Evolutionary conservation across 192 early-diverging fungal species (phyloP), one percentile per base, ranked within the genome.

Genomic region (Pecoramyces ruminantium): DNA sequence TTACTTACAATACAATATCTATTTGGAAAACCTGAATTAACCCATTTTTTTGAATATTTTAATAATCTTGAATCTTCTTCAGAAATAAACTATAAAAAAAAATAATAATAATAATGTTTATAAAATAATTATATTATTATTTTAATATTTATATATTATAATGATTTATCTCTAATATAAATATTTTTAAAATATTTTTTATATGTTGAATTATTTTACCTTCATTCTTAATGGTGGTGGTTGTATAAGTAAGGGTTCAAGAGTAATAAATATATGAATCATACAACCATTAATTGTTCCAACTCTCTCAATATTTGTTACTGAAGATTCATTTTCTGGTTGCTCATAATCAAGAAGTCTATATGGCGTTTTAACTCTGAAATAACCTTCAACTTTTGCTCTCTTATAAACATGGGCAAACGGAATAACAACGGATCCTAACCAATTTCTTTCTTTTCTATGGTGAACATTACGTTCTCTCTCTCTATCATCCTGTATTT

Each of bases 221-320:
- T 81, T 81, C 11, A 88, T 81, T 14, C 83, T 84, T 17, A 88
- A 82, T 25, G 81, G 58, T 3, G 78, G 51, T 28, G 88, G 88
- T 82, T 88, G 87, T 13, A 81, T 38, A 18, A 90, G 80, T 4
- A 86, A 84, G 34, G 89, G 89, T 28, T 90, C 89, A 1, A 90
- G 80, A 29, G 89, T 86, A 29, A 90, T 89, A 81, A 90, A 90
- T 40, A 90, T 29, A 79, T 89, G 84, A 40, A 89, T 29, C 78
- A 85, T 27, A 13, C 86, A 87, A 2, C 84, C 84, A 80, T 30
- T 39, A 11, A 29, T 87, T 9, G 30, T 29, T 16, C 85, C 84
- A 12, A 86, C 39, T 80, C 11, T 86, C 3, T 82, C 39, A 29
- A 84, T 83, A 40, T 81, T 42, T 13, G 83, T 38, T 0, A 80